Base-by-base conservation (phyloP, 2,329 filamentous ascomycete species). In the Botryosphaeria agaves region DNA sequence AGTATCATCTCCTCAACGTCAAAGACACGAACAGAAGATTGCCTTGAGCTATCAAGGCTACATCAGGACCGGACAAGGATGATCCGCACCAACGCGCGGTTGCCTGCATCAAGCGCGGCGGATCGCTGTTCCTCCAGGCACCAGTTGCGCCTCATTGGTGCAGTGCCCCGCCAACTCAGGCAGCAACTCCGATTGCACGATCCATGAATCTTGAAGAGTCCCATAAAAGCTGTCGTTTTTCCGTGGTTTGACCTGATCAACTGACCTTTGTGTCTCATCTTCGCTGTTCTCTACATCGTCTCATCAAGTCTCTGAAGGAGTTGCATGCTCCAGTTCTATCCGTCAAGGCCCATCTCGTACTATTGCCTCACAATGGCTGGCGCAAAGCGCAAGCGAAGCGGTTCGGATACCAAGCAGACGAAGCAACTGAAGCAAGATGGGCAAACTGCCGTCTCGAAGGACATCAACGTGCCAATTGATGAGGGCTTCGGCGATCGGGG, bases 391-490 rank as follows among this genome's bases (percentile, higher is more conserved):
- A 3, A 12, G 20, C 20, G 8, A 23, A 23, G 20, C 20, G 3
- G 26, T 44, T 59, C 9, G 51, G n/a, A n/a, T n/a, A n/a, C n/a
- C n/a, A n/a, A n/a, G n/a, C n/a, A n/a, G n/a, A n/a, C n/a, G n/a
- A n/a, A n/a, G n/a, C n/a, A n/a, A n/a, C n/a, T n/a, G n/a, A n/a
- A n/a, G n/a, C n/a, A 54, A 4, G 57, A 61, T 17, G 53, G 52
- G 11, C 60, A 66, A 32, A 55, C 64, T 32, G 52, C 61, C 30
- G 64, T 62, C 42, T 56, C 58, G 18, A 52, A 55, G 26, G 53
- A 57, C 25, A 35, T 60, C 3, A 47, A 48, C 8, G 59, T 74
- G 25, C 66, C 67, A 0, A 37, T 71, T 2, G 69, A 74, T 35
- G 57, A 63, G 18, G 47, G 46, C 11, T 24, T 38, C 7, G 60